Conservation (phyloP, 208 protist genomes). For the Leishmania tropica region DNA sequence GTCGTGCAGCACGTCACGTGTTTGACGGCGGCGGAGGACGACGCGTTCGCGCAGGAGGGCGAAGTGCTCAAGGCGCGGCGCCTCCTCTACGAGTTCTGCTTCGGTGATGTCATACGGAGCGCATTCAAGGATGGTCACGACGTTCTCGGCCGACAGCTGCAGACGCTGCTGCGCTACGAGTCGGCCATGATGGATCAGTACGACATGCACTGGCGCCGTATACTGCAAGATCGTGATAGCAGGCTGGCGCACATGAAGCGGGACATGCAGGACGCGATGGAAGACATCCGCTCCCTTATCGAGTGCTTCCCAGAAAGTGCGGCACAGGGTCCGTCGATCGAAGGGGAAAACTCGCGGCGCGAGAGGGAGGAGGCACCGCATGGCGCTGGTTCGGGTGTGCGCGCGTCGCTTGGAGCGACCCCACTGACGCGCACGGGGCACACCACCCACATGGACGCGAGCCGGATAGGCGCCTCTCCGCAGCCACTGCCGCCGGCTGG, state of each 20-base stretch:
- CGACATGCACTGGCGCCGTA: slow-evolving; percentile 66
- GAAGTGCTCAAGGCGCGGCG: slow-evolving; percentile 78
- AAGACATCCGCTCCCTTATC: slow-evolving; percentile 74
- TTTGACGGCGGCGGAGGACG: slow-evolving; percentile 55
- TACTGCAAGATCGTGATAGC: slow-evolving; percentile 52
- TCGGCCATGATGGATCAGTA: slow-evolving; percentile 60
- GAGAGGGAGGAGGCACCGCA: background rate
- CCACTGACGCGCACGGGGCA: slow-evolving; percentile 11
- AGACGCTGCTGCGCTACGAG: slow-evolving; percentile 43
- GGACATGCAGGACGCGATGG: slow-evolving; percentile 71
- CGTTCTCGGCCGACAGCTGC: slow-evolving; percentile 38
- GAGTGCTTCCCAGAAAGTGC: slow-evolving; percentile 21
- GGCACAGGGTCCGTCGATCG: background rate
- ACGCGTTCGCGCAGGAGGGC: slow-evolving; percentile 53
- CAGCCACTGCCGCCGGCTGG: slow-evolving; percentile 23
- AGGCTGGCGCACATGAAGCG: slow-evolving; percentile 51
- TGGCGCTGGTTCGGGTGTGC: background rate
- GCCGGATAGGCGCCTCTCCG: slow-evolving; percentile 16
- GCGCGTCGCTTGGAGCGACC: slow-evolving; percentile 9
- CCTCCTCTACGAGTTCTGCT: slow-evolving; percentile 80
- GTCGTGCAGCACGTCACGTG: slow-evolving; percentile 70
- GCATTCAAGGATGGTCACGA: slow-evolving; percentile 40
- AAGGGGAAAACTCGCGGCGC: background rate
- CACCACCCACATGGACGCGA: background rate
- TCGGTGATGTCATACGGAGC: slow-evolving; percentile 45